Evolutionary conservation across 2,329 filamentous ascomycete species (phyloP), one percentile per base, ranked within the genome.

Genomic region (Metarhizium album): DNA sequence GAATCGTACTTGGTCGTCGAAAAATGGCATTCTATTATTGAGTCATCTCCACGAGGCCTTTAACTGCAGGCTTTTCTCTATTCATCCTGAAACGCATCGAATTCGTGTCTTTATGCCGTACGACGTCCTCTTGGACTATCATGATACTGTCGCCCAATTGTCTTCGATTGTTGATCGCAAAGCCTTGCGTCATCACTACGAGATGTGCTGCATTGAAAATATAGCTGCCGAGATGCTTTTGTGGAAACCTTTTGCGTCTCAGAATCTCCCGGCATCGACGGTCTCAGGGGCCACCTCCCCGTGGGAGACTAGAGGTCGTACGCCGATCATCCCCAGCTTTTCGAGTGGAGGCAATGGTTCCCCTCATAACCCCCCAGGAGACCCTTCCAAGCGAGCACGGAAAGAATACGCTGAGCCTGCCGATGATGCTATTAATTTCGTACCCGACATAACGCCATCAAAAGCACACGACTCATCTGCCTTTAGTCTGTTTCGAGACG

Each of bases 131-230:
- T 42, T 42, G 13, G 40, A 42, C 7, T 24, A 42, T 42, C 40
- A 42, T 24, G 40, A 16, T 3, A 13, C 40, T 42, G 6, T 42
- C 40, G 54, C 52, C 0, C 38, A n/a, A 6, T 3, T 56, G 0
- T 35, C 54, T 14, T 9, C 20, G 1, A 45, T 23, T 2, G 42
- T 59, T 18, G 53, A 58, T 33, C 31, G 35, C 1, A 13, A 42
- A 2, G 54, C 57, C 2, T 42, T 59, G 3, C 52, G 50, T 2
- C 53, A 59, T 24, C 52, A 61, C 22, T 61, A 56, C 38, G 53
- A 60, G 1, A 59, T 60, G 53, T 58, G 54, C 38, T 58, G 56
- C 45, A 56, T 60, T n/a, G 54, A 59, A 49, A 58, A 58, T 29
- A 46, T 58, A 46, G 46, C 48, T 5, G 45, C 50, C n/a, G n/a